Percentiles rank a stretch among this genome's conserved stretches.
Evolutionary conservation across 345 rosid genomes (phyloP).

Genomic region (Salix udensis): DNA sequence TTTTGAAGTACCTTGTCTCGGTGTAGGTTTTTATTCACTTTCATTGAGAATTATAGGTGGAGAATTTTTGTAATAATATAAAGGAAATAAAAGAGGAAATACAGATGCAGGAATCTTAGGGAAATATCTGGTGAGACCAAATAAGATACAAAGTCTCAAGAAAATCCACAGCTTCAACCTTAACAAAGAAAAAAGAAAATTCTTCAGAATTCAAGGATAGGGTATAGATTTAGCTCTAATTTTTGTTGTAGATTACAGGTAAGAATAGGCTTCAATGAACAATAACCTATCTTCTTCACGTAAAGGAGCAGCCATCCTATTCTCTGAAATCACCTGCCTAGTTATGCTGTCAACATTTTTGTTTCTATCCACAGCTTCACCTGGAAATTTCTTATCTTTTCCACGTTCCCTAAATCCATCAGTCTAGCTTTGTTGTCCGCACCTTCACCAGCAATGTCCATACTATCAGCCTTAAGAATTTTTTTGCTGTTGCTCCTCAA

Average conservation of each 20-base stretch:
- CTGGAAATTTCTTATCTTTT: background rate
- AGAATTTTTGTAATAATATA: background rate
- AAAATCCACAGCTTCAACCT: background rate
- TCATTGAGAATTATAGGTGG: background rate
- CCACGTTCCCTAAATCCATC: background rate
- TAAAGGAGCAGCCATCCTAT: background rate
- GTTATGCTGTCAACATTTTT: background rate
- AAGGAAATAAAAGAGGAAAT: background rate
- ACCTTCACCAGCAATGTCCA: background rate
- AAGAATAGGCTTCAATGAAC: background rate
- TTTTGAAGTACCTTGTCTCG: conserved; percentile 1
- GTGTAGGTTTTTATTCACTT: background rate
- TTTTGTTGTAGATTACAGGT: too few relatives aligned
- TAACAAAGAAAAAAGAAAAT: background rate
- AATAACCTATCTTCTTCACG: background rate
- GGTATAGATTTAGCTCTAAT: too few relatives aligned
- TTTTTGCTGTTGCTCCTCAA: background rate
- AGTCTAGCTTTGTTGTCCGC: background rate
- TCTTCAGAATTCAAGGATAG: too few relatives aligned
- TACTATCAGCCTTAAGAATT: background rate
- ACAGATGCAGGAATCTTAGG: background rate
- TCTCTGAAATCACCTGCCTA: background rate
- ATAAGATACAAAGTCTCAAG: background rate
- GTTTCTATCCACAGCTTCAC: background rate
- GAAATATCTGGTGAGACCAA: background rate